phyloP scores from a whole-genome alignment of 805 yeast species.

The Kluyveromyces aestuarii region DNA sequence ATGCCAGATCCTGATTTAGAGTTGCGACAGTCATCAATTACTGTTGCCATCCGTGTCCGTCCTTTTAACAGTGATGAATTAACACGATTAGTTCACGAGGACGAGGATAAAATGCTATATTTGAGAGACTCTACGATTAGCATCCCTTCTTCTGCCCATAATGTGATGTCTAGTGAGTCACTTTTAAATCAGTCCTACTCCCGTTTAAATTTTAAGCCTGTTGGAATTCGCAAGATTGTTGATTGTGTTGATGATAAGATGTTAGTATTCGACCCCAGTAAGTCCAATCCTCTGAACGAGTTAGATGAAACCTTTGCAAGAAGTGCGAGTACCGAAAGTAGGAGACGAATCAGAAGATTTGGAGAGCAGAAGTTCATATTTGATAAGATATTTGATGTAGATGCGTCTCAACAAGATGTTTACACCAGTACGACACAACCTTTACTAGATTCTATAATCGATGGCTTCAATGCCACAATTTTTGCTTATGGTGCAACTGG shows the following conservation, averaged over 20 bases:
- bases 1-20: conserved; percentile 1
- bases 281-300: conserved; percentile 44
- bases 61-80: conserved; percentile 64
- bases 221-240: conserved; percentile 58
- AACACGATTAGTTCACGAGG: conserved; percentile 35
- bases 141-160: neutral
- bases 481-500: conserved; percentile 98
- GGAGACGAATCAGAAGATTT: conserved; percentile 14
- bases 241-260: conserved; percentile 77
- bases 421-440: conserved; percentile 61
- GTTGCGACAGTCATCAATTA: conserved; percentile 48
- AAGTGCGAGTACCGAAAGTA: conserved; percentile 7
- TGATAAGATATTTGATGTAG: conserved; percentile 67
- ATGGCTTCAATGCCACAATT: conserved; percentile 84
- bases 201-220: conserved; percentile 23
- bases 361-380: conserved; percentile 72
- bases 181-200: neutral
- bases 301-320: conserved; percentile 22
- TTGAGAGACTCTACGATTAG: neutral
- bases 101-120: conserved; percentile 20
- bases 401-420: conserved; percentile 56
- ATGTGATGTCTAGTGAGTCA: conserved; percentile 3
- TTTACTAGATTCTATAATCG: conserved; percentile 61
- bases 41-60: conserved; percentile 73
- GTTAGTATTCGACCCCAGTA: conserved; percentile 83